phyloP scores from a whole-genome alignment of 768 basidiomycete genomes.

The Phlebiopsis gigantea region DNA sequence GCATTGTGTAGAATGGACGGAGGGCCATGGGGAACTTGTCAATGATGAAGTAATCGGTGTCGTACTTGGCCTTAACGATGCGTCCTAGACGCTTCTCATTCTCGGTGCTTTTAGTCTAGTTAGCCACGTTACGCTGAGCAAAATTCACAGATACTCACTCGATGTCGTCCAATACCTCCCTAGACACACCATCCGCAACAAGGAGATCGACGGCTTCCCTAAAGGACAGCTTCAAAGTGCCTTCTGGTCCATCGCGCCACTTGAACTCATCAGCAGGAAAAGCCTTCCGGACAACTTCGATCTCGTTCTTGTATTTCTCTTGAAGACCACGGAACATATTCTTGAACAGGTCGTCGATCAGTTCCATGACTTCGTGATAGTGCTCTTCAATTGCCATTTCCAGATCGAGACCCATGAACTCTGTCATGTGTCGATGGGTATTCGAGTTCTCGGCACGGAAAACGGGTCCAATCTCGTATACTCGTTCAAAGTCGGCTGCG shows the following conservation, averaged over 20 bases:
- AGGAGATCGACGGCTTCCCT: slow-evolving; percentile 84
- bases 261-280: slow-evolving; percentile 96
- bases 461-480: slow-evolving; percentile 95
- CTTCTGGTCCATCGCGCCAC: slow-evolving; percentile 86
- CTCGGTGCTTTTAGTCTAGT: slow-evolving; percentile 60
- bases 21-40: slow-evolving; percentile 98
- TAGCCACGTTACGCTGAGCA: background rate
- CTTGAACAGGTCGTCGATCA: slow-evolving; percentile 83
- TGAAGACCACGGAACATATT: slow-evolving; percentile 82
- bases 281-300: slow-evolving; percentile 74
- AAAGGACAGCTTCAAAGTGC: slow-evolving; percentile 83
- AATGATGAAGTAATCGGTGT: slow-evolving; percentile 98
- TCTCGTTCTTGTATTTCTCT: slow-evolving; percentile 74
- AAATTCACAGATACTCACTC: slow-evolving; percentile 42
- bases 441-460: slow-evolving; percentile 98
- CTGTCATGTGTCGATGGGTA: slow-evolving; percentile 96
- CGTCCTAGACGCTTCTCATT: slow-evolving; percentile 93
- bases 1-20: slow-evolving; percentile 99
- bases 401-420: slow-evolving; percentile 97
- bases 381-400: slow-evolving; percentile 99
- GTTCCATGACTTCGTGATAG: slow-evolving; percentile 95
- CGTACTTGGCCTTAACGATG: slow-evolving; percentile 87
- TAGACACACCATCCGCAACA: slow-evolving; percentile 76
- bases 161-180: slow-evolving; percentile 83
- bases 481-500: slow-evolving; percentile 95